phyloP scores from a whole-genome alignment of 257 asterid genomes.

The Jasminum sambac region DNA sequence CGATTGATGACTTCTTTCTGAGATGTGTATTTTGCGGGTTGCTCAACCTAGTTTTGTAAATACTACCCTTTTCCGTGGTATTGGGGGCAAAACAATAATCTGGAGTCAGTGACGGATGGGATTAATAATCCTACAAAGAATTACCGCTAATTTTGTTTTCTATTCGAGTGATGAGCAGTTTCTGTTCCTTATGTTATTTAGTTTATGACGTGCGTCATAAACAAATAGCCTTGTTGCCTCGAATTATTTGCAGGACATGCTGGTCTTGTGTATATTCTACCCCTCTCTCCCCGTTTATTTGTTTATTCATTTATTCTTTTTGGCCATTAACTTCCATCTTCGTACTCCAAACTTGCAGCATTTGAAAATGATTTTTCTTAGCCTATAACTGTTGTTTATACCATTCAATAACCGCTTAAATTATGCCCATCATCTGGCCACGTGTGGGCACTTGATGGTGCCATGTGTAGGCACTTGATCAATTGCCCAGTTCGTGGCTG shows the following conservation, averaged over 20 bases:
- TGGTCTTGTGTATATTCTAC: background rate
- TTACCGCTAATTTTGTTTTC: background rate
- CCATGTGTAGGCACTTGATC: no score
- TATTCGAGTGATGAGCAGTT: background rate
- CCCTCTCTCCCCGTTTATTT: no score
- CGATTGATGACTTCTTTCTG: background rate
- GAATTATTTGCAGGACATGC: background rate
- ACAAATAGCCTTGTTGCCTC: background rate
- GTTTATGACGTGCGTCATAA: background rate
- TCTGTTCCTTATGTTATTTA: background rate
- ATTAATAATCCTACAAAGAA: background rate
- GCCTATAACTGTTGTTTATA: background rate
- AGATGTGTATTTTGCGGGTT: background rate
- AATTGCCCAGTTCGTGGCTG: background rate
- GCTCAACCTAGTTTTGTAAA: background rate
- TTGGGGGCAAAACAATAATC: background rate
- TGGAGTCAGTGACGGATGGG: background rate
- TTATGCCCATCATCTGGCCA: no score
- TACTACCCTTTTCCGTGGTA: background rate
- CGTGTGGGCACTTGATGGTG: no score
- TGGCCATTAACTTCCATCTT: background rate
- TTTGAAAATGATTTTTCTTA: background rate
- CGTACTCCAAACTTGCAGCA: background rate
- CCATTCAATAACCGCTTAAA: background rate
- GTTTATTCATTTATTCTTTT: background rate